These are phyloP conservation scores for Candida mesenterica DNA, from an alignment of 1,139 yeast genomes.

Conservation along the genomic window DNA sequence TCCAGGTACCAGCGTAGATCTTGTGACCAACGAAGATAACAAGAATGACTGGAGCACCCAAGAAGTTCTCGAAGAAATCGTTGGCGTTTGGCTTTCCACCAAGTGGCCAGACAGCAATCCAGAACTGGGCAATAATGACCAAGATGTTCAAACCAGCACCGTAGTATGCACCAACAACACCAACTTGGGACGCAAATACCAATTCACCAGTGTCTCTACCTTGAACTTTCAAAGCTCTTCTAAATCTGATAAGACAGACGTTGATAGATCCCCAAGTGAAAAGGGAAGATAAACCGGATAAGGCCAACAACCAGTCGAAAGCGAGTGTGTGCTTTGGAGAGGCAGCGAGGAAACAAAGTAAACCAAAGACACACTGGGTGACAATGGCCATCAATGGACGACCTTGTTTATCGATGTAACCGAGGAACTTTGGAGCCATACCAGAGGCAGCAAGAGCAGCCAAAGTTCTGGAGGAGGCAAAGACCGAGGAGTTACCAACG, in stretches of 20 bases:
- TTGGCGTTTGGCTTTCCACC: constrained; percentile 34
- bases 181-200: constrained; percentile 32
- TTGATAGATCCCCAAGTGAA: constrained; percentile 40
- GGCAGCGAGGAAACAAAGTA: constrained; percentile 41
- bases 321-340: constrained; percentile 31
- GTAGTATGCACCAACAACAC: constrained; percentile 31
- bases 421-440: constrained; percentile 70
- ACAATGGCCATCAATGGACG: constrained; percentile 71
- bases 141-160: constrained; percentile 28
- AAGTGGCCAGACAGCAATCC: constrained; percentile 42
- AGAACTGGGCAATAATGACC: constrained; percentile 41
- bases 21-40: constrained; percentile 51
- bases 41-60: constrained; percentile 54
- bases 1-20: constrained; percentile 45
- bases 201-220: constrained; percentile 35
- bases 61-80: constrained; percentile 51
- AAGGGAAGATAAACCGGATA: constrained; percentile 37
- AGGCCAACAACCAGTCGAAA: constrained; percentile 36
- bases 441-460: constrained; percentile 81
- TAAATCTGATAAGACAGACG: constrained; percentile 36
- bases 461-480: constrained; percentile 77
- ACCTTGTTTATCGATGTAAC: constrained; percentile 72
- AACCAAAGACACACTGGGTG: constrained; percentile 46
- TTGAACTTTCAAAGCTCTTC: constrained; percentile 32
- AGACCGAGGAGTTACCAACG: constrained; percentile 46